Base-by-base conservation (phyloP, 306 rosid species). In the Cucumis hystrix region DNA sequence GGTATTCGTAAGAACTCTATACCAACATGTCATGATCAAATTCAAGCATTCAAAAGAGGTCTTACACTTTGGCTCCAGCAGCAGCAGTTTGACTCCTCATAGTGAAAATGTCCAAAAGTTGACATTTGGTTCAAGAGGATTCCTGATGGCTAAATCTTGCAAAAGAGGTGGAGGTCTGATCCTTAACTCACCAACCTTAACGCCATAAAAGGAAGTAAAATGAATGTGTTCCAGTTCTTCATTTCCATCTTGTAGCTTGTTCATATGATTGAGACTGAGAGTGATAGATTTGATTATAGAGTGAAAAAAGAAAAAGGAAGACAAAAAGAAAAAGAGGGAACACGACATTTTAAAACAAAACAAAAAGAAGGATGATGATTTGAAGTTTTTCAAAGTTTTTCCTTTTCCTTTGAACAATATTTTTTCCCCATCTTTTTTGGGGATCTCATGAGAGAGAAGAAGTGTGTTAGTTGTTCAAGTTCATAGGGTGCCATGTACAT, bases 1-100 rank as follows among this genome's bases (percentile, higher is more conserved):
- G 92, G 83, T 84, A 85, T 80, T 82, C 77, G 52, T 79, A 86
- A 84, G 72, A 85, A 75, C 35, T 35, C 64, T 73, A 54, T 5
- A 41, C 74, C 57, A 49, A 77, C 77, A 61, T 51, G 39, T 21
- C 67, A 75, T 33, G 28, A 35, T 58, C 17, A n/a, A 57, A 57
- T 74, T 56, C 60, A 12, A 12, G 33, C 65, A 18, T 33, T 56
- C 78, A 74, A 74, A 56, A 15, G 67, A 58, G 35, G 47, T 37
- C 6, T 55, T 56, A 30, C 78, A 37, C 20, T 41, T 7, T 33
- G 13, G 52, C 37, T 58, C 67, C n/a, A n/a, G n/a, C 77, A 25
- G 77, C 61, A 28, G 77, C 77, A 52, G 61, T 51, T 71, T 51
- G 28, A 51, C 61, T 28, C 61, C 60, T 49, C 47, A 11, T 10